phyloP scores from a whole-genome alignment of 257 asterid species.

The Solanum chilense region DNA sequence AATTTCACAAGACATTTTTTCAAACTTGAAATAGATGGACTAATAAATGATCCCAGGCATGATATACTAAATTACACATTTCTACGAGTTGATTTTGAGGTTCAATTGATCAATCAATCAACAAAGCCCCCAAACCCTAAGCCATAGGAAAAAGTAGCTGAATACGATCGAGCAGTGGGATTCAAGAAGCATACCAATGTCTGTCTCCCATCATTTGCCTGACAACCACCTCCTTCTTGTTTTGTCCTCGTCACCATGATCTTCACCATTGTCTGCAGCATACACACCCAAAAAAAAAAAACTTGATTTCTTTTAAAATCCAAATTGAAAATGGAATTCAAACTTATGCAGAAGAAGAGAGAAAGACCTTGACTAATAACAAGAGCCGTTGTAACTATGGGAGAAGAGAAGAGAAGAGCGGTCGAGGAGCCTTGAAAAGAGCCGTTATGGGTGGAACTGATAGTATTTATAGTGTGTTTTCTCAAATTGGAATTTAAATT shows the following conservation, averaged over 20 bases:
- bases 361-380: not conserved
- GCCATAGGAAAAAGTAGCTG: not conserved
- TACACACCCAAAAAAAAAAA: not conserved
- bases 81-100: not conserved
- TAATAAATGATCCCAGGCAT: too few species aligned
- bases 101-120: not conserved
- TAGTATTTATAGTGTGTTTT: too few species aligned
- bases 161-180: not conserved
- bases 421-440: too few species aligned
- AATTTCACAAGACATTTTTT: too few species aligned
- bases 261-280: not conserved
- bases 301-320: too few species aligned
- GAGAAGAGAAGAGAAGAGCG: too few species aligned
- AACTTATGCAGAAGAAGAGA: not conserved
- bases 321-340: not conserved
- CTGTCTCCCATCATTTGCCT: not conserved
- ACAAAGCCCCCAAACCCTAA: not conserved
- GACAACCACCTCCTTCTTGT: too few species aligned
- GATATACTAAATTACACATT: not conserved
- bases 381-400: too few species aligned
- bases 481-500: too few species aligned
- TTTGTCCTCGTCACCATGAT: too few species aligned
- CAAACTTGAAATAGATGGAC: too few species aligned
- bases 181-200: not conserved
- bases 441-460: too few species aligned